Conservation (phyloP, 208 protist genomes). For the Trypanosoma scelopori region DNA sequence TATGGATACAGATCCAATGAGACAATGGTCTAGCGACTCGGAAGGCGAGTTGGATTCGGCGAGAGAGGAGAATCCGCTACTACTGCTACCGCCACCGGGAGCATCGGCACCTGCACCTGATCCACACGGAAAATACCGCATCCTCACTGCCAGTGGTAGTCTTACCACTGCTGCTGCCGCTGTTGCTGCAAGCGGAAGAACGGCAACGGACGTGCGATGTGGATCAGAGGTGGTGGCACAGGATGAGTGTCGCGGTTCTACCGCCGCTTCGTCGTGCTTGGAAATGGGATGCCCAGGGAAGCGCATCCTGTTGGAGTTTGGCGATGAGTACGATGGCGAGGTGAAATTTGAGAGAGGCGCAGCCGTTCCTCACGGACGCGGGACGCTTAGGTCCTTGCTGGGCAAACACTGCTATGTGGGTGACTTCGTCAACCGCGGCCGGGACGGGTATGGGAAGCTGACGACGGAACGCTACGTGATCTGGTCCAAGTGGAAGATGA, state of each 20-base stretch:
- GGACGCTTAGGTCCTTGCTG: conserved; percentile 44
- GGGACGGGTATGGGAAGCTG: conserved; percentile 72
- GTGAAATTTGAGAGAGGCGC: conserved; percentile 34
- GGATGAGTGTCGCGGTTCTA: neutral
- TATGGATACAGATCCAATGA: conserved; percentile 3
- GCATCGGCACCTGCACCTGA: neutral
- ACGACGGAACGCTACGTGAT: conserved; percentile 52
- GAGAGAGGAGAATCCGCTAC: conserved; percentile 21
- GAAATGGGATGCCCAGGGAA: conserved; percentile 3
- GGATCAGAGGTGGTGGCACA: neutral
- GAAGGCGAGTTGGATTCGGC: conserved; percentile 20
- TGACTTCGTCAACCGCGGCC: conserved; percentile 57
- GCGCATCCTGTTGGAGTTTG: conserved; percentile 43
- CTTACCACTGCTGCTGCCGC: neutral
- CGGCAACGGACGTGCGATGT: too few relatives aligned
- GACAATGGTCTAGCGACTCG: conserved; percentile 24
- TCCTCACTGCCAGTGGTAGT: neutral
- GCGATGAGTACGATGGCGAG: conserved; percentile 64
- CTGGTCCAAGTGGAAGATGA: conserved; percentile 74
- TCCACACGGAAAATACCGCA: neutral
- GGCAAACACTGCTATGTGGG: conserved; percentile 64
- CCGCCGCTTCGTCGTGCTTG: neutral
- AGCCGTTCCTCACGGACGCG: conserved; percentile 62
- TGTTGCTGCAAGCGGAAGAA: neutral
- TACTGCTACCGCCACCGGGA: neutral